phyloP scores from a whole-genome alignment of 371 early-diverging fungal species.

The Dichotomocladium elegans region DNA sequence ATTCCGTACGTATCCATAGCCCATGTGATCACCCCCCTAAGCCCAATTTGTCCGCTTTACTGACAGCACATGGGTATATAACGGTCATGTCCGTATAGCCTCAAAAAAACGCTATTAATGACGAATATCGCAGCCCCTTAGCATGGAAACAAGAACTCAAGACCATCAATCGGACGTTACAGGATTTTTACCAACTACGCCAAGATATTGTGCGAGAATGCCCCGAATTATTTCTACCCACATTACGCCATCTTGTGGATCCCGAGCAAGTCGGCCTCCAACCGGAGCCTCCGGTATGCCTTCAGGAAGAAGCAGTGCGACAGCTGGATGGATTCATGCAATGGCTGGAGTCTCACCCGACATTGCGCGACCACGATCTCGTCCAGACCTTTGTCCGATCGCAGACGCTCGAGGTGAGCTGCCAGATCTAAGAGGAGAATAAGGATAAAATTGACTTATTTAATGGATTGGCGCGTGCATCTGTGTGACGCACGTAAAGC shows the following conservation, averaged over 20 bases:
- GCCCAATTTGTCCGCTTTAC: too few relatives aligned
- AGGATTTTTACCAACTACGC: slow-evolving; percentile 46
- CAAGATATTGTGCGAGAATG: slow-evolving; percentile 37
- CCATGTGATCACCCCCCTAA: too few relatives aligned
- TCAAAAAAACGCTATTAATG: too few relatives aligned
- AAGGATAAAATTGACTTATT: background rate
- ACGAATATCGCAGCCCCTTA: too few relatives aligned
- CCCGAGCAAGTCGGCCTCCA: slow-evolving; percentile 33
- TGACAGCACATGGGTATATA: too few relatives aligned
- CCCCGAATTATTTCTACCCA: slow-evolving; percentile 52
- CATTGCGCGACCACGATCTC: slow-evolving; percentile 38
- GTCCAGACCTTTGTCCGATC: slow-evolving; percentile 49
- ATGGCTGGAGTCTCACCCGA: slow-evolving; percentile 44
- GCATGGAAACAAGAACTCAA: too few relatives aligned
- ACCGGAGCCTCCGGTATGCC: slow-evolving; percentile 38
- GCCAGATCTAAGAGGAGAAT: background rate
- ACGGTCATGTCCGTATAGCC: too few relatives aligned
- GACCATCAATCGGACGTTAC: too few relatives aligned
- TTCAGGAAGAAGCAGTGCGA: slow-evolving; percentile 26
- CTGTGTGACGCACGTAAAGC: too few relatives aligned
- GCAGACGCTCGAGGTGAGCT: slow-evolving; percentile 31
- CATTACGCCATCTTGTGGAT: slow-evolving; percentile 31
- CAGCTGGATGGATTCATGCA: slow-evolving; percentile 44
- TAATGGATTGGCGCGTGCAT: background rate
- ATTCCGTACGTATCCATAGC: too few relatives aligned